Evolutionary conservation across 345 rosid species (phyloP).

Genomic region (Acer saccharum): DNA sequence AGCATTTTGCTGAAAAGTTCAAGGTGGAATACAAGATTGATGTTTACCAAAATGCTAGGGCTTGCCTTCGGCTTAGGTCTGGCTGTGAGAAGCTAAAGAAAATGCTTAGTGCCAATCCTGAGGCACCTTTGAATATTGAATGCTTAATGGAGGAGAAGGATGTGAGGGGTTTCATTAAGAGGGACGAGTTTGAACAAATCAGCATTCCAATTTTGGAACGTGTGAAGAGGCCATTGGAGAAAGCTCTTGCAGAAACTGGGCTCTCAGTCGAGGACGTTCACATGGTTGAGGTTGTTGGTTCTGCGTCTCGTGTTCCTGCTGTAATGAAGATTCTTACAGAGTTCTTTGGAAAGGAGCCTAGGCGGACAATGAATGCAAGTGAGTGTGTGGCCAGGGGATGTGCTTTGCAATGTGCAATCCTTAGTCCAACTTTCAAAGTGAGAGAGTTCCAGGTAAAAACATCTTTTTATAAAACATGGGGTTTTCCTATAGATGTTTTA

Average conservation of each 20-base stretch:
- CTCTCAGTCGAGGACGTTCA: conserved; percentile 76
- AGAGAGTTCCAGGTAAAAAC: conserved; percentile 85
- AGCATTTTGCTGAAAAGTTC: conserved; percentile 74
- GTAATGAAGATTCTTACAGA: conserved; percentile 76
- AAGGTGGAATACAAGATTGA: conserved; percentile 92
- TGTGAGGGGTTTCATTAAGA: conserved; percentile 80
- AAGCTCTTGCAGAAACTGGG: conserved; percentile 85
- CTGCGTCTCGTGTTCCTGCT: conserved; percentile 88
- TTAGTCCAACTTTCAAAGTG: conserved; percentile 97
- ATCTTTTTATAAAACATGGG: neutral
- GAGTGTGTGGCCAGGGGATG: conserved; percentile 94
- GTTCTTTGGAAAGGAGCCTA: conserved; percentile 97
- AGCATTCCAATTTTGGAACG: conserved; percentile 82
- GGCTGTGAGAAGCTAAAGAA: conserved; percentile 94
- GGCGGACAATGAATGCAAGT: conserved; percentile 97
- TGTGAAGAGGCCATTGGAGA: conserved; percentile 83
- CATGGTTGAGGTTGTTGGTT: conserved; percentile 90
- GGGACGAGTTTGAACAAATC: conserved; percentile 88
- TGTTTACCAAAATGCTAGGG: conserved; percentile 84
- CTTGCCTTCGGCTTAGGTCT: conserved; percentile 80
- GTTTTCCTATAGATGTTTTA: neutral
- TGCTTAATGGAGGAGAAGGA: conserved; percentile 98
- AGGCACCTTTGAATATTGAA: conserved; percentile 85
- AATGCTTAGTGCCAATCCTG: conserved; percentile 92
- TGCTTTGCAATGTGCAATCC: conserved; percentile 95